Evolutionary conservation across 495 filamentous ascomycete species (phyloP), one percentile per base, ranked within the genome.

Genomic region (Penicillium bovifimosum): DNA sequence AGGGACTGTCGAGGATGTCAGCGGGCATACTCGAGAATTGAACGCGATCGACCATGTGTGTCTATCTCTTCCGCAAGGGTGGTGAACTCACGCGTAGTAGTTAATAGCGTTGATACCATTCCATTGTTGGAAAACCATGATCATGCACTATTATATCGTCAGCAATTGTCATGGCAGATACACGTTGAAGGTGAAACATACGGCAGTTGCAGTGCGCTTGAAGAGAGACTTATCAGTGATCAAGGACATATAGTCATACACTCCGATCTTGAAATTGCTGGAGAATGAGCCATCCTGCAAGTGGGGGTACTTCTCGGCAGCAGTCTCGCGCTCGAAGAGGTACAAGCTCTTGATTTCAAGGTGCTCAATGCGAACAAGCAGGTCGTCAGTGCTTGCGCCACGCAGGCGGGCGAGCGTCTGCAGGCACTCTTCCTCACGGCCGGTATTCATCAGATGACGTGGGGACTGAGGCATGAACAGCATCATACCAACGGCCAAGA

Each of bases 381-480:
- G 77, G 59, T 88, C 77, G 24, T 66, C 63, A 1, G 46, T 44
- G 54, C 86, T 79, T 18, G 67, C 53, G 16, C 69, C 75, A 14
- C 88, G 83, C 8, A 93, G 81, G 33, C 50, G 74, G 3, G 88
- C 78, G 11, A 91, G 75, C 1, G 86, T 81, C 13, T 48, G 10
- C 34, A 80, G 80, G 1, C 84, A 84, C 66, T 89, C 84, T 1
- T 72, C 74, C 60, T 87, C 83, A 34, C 84, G 85, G 35, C 74
- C 69, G 54, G 84, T 83, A 55, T 88, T 81, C 44, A 87, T 75
- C 2, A 92, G 72, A 79, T 87, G 88, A 61, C 88, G 81, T 0
- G 88, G 88, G 0, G 85, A 89, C 69, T 88, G 88, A 3, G 88
- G 88, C 86, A 93, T 80, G 66, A 89, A 89, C 39, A 87, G 60